These are phyloP conservation scores for Penicillium tannophilum DNA, from an alignment of 495 filamentous ascomycete genomes.

Conservation along the genomic window DNA sequence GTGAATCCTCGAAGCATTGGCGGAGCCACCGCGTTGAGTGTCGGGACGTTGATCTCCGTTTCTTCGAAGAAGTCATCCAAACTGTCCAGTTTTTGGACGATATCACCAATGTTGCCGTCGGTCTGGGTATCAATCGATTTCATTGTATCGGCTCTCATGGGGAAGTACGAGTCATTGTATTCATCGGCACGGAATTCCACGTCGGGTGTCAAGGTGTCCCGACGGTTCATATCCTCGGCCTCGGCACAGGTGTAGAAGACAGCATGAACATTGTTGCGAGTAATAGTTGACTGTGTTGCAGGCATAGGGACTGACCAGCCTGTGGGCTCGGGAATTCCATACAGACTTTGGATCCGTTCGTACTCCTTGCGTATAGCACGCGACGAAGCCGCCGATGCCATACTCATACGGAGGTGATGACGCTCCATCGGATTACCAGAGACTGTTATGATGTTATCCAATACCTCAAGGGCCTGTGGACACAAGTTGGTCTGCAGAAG, in stretches of 20 bases:
- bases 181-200: slow-evolving; percentile 93
- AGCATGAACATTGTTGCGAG: slow-evolving; percentile 89
- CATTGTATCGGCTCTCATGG: slow-evolving; percentile 83
- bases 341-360: slow-evolving; percentile 88
- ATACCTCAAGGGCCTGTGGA: slow-evolving; percentile 82
- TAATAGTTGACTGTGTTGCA: slow-evolving; percentile 80
- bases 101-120: slow-evolving; percentile 75
- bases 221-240: slow-evolving; percentile 57
- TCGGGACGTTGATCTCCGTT: slow-evolving; percentile 53
- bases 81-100: slow-evolving; percentile 88
- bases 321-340: slow-evolving; percentile 92
- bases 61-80: slow-evolving; percentile 95
- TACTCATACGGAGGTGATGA: slow-evolving; percentile 95
- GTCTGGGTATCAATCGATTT: slow-evolving; percentile 84
- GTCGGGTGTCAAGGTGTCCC: slow-evolving; percentile 73
- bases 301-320: slow-evolving; percentile 97
- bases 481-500: slow-evolving; percentile 92
- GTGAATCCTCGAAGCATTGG: slow-evolving; percentile 63
- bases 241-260: slow-evolving; percentile 88
- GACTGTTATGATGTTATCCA: slow-evolving; percentile 94
- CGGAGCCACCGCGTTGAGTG: slow-evolving; percentile 41
- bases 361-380: slow-evolving; percentile 89
- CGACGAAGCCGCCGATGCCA: slow-evolving; percentile 76
- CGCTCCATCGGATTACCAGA: slow-evolving; percentile 90
- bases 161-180: slow-evolving; percentile 77